phyloP scores from a whole-genome alignment of 768 basidiomycete species.

The Paxillus ammoniavirescens region DNA sequence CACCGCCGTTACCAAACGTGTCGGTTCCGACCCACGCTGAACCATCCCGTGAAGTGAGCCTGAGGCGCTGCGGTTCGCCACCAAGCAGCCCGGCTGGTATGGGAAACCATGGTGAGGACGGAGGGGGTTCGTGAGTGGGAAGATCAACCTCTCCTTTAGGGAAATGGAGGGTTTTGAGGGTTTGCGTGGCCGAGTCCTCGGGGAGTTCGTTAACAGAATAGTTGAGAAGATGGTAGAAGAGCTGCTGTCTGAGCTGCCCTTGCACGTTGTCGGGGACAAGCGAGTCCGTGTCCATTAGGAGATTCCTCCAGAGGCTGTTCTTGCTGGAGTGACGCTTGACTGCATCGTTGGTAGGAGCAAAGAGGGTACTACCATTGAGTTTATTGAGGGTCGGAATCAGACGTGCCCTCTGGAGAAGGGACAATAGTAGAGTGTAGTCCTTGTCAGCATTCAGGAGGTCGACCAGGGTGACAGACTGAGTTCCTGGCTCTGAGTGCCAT shows the following conservation, averaged over 20 bases:
- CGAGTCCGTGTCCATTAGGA: conserved; percentile 27
- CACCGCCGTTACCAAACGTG: conserved; percentile 75
- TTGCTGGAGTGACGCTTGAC: conserved; percentile 48
- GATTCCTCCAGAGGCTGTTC: conserved; percentile 32
- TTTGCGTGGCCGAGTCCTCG: conserved; percentile 35
- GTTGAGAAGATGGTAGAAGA: conserved; percentile 94
- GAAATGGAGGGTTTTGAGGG: conserved; percentile 65
- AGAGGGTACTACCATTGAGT: conserved; percentile 80
- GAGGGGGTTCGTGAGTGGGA: conserved; percentile 68
- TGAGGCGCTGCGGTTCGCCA: conserved; percentile 76
- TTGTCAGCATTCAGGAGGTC: conserved; percentile 73
- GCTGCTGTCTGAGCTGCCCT: conserved; percentile 80
- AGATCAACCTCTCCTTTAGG: conserved; percentile 59
- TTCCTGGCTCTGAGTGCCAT: conserved; percentile 19
- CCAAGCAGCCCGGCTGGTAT: conserved; percentile 79
- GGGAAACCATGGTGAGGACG: conserved; percentile 84
- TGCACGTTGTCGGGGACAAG: conserved; percentile 74
- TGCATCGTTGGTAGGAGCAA: conserved; percentile 95
- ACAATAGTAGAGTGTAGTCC: conserved; percentile 74
- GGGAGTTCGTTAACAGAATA: conserved; percentile 56
- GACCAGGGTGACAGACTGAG: conserved; percentile 60
- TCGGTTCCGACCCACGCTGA: conserved; percentile 68
- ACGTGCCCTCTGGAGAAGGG: conserved; percentile 77
- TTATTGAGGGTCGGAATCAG: conserved; percentile 91
- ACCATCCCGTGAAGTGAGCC: conserved; percentile 52